Conservation (phyloP, 1,139 yeast species). For the Candida sp. region DNA sequence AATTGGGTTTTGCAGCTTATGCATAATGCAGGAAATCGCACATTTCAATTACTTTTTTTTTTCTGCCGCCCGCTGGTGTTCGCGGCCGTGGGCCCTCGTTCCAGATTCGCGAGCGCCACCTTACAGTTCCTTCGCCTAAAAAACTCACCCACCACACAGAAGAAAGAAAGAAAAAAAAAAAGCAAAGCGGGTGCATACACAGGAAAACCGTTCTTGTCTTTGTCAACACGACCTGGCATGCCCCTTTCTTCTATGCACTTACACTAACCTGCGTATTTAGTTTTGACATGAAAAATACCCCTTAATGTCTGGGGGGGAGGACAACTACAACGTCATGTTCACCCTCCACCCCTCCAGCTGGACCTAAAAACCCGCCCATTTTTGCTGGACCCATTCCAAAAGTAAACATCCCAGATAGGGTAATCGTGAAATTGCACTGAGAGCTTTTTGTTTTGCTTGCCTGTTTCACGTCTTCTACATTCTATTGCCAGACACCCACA, state of each 20-base stretch:
- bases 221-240: no score
- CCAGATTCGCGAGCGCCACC: background rate
- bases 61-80: background rate
- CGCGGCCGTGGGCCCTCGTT: background rate
- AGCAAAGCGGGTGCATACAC: no score
- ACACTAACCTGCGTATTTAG: no score
- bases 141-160: no score
- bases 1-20: background rate
- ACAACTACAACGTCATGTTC: no score
- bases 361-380: background rate
- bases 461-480: constrained; percentile 1
- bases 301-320: no score
- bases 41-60: background rate
- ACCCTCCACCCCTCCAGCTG: no score
- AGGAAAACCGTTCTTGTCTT: no score
- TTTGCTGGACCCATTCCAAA: background rate
- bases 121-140: background rate
- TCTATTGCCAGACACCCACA: background rate
- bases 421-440: background rate
- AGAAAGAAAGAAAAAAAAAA: no score
- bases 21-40: background rate
- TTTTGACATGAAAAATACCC: no score
- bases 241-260: no score
- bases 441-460: background rate
- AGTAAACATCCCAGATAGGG: background rate